phyloP scores from a whole-genome alignment of 768 basidiomycete species.

The Phlegmacium glaucopus region DNA sequence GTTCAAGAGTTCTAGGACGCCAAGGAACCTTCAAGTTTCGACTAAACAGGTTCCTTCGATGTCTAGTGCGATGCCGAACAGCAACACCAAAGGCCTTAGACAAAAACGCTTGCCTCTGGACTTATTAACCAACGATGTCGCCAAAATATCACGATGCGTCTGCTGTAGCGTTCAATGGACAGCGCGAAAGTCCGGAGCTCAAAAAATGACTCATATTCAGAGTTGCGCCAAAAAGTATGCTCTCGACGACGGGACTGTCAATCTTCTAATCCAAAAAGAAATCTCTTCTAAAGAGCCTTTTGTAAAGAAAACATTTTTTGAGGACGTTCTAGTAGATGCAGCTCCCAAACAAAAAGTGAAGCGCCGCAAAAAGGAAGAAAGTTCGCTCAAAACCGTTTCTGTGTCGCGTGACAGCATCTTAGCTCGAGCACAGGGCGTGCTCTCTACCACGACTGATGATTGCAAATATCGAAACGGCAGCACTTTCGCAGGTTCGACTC shows the following conservation, averaged over 20 bases:
- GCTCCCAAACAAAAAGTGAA: slow-evolving; percentile 44
- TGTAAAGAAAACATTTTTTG: slow-evolving; percentile 43
- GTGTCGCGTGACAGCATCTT: slow-evolving; percentile 45
- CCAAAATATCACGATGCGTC: slow-evolving; percentile 53
- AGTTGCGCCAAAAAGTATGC: slow-evolving; percentile 63
- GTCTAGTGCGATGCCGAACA: background rate
- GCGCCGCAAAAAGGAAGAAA: slow-evolving; percentile 28
- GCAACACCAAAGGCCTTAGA: background rate
- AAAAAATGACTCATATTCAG: slow-evolving; percentile 67
- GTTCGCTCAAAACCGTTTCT: slow-evolving; percentile 43
- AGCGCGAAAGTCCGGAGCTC: slow-evolving; percentile 52
- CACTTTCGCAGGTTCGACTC: background rate
- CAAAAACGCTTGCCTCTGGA: slow-evolving; percentile 21
- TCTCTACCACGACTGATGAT: slow-evolving; percentile 18
- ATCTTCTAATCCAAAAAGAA: slow-evolving; percentile 48
- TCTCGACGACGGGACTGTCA: slow-evolving; percentile 53
- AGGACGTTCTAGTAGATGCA: slow-evolving; percentile 46
- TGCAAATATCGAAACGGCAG: background rate
- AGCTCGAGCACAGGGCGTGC: slow-evolving; percentile 31
- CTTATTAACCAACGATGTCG: slow-evolving; percentile 45
- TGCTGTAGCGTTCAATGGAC: slow-evolving; percentile 70
- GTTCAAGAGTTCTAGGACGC: too few species aligned
- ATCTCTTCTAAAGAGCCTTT: slow-evolving; percentile 19
- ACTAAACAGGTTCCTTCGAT: too few species aligned
- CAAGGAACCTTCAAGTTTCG: too few species aligned